phyloP scores from a whole-genome alignment of 1,139 yeast species.

The Geotrichum cucujoidarum region DNA sequence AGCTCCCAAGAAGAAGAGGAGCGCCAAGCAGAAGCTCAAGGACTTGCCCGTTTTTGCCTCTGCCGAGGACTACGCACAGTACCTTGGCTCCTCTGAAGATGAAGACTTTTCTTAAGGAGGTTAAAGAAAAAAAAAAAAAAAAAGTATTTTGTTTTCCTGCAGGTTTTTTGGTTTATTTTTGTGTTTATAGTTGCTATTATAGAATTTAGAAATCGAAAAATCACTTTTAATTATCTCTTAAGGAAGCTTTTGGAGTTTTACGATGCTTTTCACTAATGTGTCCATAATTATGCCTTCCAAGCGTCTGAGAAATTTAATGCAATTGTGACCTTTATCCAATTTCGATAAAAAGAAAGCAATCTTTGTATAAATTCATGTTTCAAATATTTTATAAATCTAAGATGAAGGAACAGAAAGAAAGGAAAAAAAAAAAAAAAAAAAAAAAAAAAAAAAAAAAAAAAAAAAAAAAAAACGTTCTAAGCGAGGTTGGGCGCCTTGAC shows the following conservation, averaged over 20 bases:
- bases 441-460: too few species aligned
- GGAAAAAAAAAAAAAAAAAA: too few species aligned
- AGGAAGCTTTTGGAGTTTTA: too few species aligned
- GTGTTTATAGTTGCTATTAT: background rate
- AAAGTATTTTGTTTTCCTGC: background rate
- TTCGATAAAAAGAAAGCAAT: too few species aligned
- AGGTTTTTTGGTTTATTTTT: background rate
- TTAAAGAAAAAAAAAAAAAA: background rate
- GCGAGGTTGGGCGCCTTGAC: background rate
- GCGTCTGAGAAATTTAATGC: too few species aligned
- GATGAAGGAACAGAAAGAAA: too few species aligned
- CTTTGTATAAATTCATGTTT: too few species aligned
- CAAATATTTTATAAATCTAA: too few species aligned
- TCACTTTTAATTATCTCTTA: background rate
- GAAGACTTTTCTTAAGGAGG: constrained; percentile 27
- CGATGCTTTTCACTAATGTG: too few species aligned
- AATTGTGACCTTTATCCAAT: too few species aligned
- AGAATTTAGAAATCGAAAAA: background rate
- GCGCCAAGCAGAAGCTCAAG: constrained; percentile 57
- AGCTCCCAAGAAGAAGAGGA: constrained; percentile 33
- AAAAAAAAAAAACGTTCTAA: background rate
- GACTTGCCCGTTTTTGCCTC: constrained; percentile 83
- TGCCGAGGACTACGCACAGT: constrained; percentile 80
- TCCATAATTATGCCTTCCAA: too few species aligned
- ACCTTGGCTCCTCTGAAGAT: constrained; percentile 44